Conservation (phyloP, 2,329 filamentous ascomycete species). For the Emmonsiellopsis sp. region DNA sequence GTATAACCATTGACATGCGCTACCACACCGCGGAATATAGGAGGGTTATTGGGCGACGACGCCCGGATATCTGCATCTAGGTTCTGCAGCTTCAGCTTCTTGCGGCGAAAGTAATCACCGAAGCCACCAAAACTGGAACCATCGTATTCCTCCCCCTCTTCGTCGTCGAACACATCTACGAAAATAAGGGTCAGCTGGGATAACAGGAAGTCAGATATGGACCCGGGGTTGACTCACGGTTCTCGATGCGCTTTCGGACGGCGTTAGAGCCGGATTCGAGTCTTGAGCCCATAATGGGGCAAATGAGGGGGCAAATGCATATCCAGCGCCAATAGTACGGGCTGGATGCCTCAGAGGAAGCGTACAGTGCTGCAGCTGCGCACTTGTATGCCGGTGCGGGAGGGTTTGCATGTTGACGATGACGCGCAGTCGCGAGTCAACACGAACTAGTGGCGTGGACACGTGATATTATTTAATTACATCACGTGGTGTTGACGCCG, state of each 20-base stretch:
- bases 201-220: neutral
- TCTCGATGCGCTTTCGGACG: slow-evolving; percentile 56
- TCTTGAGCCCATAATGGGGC: slow-evolving; percentile 49
- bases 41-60: slow-evolving; percentile 59
- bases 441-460: neutral
- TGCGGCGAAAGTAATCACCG: slow-evolving; percentile 82
- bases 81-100: slow-evolving; percentile 96
- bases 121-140: slow-evolving; percentile 83
- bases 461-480: neutral
- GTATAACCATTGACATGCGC: slow-evolving; percentile 94
- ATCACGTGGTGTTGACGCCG: neutral
- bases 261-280: slow-evolving; percentile 51
- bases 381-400: no score
- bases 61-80: slow-evolving; percentile 74
- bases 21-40: slow-evolving; percentile 84
- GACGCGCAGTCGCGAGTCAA: neutral
- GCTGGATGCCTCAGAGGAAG: no score
- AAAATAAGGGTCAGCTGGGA: slow-evolving; percentile 6
- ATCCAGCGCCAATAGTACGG: neutral
- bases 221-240: slow-evolving; percentile 31
- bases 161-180: slow-evolving; percentile 62
- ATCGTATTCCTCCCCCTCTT: slow-evolving; percentile 85
- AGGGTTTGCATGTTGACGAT: neutral
- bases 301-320: neutral
- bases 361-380: no score